Percentiles rank a stretch among this genome's conserved stretches.
Conservation (phyloP, 805 yeast species). For the Ogataea allantospora region DNA sequence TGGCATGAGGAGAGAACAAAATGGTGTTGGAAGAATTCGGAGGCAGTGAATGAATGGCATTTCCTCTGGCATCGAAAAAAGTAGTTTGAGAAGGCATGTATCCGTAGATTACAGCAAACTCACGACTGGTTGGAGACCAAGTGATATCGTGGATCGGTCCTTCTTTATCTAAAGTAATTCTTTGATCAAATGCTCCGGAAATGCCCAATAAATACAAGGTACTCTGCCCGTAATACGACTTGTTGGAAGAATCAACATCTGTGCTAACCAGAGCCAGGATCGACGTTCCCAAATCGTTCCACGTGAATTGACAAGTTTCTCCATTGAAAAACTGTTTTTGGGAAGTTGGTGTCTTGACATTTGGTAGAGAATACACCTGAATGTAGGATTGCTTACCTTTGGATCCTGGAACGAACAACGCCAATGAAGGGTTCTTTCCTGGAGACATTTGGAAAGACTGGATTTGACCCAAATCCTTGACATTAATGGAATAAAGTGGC, state of each 20-base stretch:
- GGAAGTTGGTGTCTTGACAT: constrained; percentile 73
- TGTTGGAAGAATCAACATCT: constrained; percentile 90
- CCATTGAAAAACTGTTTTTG: constrained; percentile 93
- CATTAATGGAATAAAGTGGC: constrained; percentile 59
- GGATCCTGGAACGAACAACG: constrained; percentile 85
- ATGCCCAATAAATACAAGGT: constrained; percentile 87
- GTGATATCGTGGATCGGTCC: constrained; percentile 98
- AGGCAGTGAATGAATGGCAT: constrained; percentile 77
- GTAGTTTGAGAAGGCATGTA: constrained; percentile 97
- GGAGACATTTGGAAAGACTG: constrained; percentile 67
- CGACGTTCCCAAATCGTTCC: constrained; percentile 96
- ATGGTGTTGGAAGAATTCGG: constrained; percentile 88
- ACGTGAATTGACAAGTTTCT: constrained; percentile 84
- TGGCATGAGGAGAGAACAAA: constrained; percentile 90
- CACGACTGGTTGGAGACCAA: constrained; percentile 96
- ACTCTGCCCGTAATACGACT: constrained; percentile 96
- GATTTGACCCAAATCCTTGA: constrained; percentile 48
- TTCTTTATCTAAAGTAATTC: constrained; percentile 83
- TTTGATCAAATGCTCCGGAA: constrained; percentile 86
- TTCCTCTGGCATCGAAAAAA: constrained; percentile 92
- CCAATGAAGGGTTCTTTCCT: constrained; percentile 86
- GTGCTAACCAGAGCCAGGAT: constrained; percentile 90
- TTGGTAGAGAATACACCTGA: constrained; percentile 76
- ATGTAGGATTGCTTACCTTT: constrained; percentile 88
- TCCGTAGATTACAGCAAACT: constrained; percentile 96